These are phyloP conservation scores for Kodamaea leandrae DNA, from an alignment of 805 yeast species.

Conservation along the genomic window DNA sequence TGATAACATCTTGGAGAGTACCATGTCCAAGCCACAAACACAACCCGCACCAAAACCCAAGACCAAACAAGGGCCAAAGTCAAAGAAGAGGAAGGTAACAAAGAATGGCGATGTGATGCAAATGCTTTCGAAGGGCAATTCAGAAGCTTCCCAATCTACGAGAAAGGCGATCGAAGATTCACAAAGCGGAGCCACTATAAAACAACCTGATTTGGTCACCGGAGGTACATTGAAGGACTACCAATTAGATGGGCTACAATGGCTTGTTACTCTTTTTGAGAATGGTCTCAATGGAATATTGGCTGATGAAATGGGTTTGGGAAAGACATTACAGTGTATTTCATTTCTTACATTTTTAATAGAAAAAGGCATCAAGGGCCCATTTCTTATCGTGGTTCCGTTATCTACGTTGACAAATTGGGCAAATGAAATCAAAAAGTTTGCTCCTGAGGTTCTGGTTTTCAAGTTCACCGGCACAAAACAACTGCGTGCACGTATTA, in stretches of 20 bases:
- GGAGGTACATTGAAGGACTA: conserved; percentile 71
- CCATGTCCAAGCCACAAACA: conserved; percentile 14
- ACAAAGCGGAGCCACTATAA: conserved; percentile 17
- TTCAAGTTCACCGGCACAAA: conserved; percentile 66
- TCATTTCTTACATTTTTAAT: conserved; percentile 71
- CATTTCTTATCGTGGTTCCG: conserved; percentile 77
- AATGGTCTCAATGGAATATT: conserved; percentile 93
- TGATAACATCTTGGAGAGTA: conserved; percentile 54
- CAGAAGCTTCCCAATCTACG: conserved; percentile 16
- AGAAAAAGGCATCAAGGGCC: conserved; percentile 77
- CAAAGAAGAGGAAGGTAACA: conserved; percentile 13
- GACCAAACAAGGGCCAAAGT: conserved; percentile 13
- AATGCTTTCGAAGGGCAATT: conserved; percentile 15
- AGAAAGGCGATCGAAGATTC: conserved; percentile 26
- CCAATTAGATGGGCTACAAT: conserved; percentile 86
- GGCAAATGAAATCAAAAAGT: conserved; percentile 66
- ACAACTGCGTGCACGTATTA: conserved; percentile 48
- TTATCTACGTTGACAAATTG: conserved; percentile 84
- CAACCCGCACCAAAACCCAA: conserved; percentile 23
- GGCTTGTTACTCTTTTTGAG: conserved; percentile 85
- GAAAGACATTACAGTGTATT: conserved; percentile 89
- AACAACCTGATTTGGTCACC: conserved; percentile 33
- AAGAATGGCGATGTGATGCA: conserved; percentile 12
- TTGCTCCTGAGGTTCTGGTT: conserved; percentile 69
- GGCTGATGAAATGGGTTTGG: conserved; percentile 98